Evolutionary conservation across 306 rosid species (phyloP), one percentile per base, ranked within the genome.

Genomic region (Nissolia schottii): DNA sequence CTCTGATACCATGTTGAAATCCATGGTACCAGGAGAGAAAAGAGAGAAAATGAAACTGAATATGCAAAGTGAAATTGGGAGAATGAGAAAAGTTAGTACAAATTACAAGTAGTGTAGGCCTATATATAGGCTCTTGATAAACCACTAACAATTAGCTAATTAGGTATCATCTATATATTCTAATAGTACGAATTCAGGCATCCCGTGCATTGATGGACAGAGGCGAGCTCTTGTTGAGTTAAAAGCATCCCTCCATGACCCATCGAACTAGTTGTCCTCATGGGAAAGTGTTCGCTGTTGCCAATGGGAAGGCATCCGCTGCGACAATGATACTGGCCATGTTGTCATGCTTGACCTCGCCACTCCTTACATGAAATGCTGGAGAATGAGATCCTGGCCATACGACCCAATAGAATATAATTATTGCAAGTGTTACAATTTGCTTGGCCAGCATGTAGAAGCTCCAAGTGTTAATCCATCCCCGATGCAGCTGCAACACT

Each of bases 221-320:
- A 77, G 66, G 22, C 55, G 56, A 24, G 69, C 76, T 19, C 80
- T 76, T 67, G 2, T 77, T 0, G 20, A 48, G 6, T 49, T 77
- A 70, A 67, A 74, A 74, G 22, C 64, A 38, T 67, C 61, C 2
- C 4, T 74, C 7, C 0, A 2, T 3, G 70, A 73, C 7, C 31
- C 79, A 19, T 3, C 25, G 3, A 67, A 37, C 35, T 54, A 2
- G 11, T 76, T 80, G 55, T 56, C 82, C 16, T 56, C 75, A 2
- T 63, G 83, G 76, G 7, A 62, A 23, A 61, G 70, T 1, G 55
- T 13, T 1, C 14, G 73, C 5, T 73, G 75, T 10, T 79, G 83
- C 15, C 70, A 53, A 20, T 79, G 83, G 83, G 8, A 49, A n/a
- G 80, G 83, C 0, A 41, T 79, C 5, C 29, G 13, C 0, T 80